Evolutionary conservation across 169 alveolate genomes (phyloP).

Genomic region (Eimeria necatrix): DNA sequence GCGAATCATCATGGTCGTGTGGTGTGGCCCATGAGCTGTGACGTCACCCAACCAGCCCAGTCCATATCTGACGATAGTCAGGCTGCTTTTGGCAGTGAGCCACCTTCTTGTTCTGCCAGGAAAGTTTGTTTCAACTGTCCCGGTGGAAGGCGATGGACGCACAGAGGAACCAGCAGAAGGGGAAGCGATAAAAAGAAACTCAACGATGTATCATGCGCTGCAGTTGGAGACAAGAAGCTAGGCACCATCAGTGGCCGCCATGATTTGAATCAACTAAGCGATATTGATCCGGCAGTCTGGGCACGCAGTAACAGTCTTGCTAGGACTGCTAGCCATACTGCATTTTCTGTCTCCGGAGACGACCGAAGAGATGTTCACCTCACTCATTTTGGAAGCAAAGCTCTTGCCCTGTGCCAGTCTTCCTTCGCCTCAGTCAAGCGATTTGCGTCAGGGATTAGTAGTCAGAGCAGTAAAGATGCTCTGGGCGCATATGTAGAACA

Average conservation of each 20-base stretch:
- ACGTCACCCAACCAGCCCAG: background rate
- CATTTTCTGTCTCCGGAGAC: background rate
- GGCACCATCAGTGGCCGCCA: too few species aligned
- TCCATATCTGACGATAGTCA: too few species aligned
- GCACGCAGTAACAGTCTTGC: background rate
- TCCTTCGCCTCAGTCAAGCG: conserved; percentile 60
- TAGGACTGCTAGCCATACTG: background rate
- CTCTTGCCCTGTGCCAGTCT: conserved; percentile 32
- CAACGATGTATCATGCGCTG: background rate
- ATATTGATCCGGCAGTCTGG: background rate
- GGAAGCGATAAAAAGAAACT: background rate
- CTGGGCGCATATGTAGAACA: background rate
- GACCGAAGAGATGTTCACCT: background rate
- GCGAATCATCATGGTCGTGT: background rate
- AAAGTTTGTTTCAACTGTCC: background rate
- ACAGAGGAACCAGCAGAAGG: background rate
- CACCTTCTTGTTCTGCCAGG: too few species aligned
- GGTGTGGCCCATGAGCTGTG: background rate
- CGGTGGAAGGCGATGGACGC: background rate
- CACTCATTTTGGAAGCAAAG: conserved; percentile 39
- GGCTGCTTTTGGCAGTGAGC: too few species aligned
- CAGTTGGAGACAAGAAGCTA: too few species aligned
- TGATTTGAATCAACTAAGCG: background rate
- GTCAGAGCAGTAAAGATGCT: background rate
- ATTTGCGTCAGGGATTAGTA: conserved; percentile 38